phyloP scores from a whole-genome alignment of 768 basidiomycete species.

The Floccularia luteovirens region DNA sequence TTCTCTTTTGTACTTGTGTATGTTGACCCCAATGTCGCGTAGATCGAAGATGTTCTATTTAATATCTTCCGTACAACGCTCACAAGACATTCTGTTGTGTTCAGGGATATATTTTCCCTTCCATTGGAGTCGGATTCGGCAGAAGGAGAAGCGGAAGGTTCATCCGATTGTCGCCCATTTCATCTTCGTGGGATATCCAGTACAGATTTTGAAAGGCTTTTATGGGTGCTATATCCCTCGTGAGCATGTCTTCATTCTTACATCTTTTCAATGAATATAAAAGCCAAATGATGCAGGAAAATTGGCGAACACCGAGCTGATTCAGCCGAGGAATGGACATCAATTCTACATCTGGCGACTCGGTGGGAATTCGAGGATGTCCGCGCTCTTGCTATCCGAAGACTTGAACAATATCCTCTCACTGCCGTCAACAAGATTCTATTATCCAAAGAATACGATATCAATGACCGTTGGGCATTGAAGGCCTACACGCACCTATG shows the following conservation, averaged over 20 bases:
- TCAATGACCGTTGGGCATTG: not conserved
- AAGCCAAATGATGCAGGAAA: not conserved
- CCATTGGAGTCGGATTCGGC: conserved; percentile 7
- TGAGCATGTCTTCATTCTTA: conserved; percentile 9
- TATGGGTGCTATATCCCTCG: conserved; percentile 24
- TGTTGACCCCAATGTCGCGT: not conserved
- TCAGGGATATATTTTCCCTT: not conserved
- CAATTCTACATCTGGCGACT: conserved; percentile 22
- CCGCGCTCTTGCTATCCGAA: conserved; percentile 16
- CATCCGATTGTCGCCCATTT: conserved; percentile 17
- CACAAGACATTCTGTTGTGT: conserved; percentile 1
- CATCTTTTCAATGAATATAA: not conserved
- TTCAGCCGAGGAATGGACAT: conserved; percentile 17
- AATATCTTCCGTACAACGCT: not conserved
- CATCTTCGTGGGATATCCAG: conserved; percentile 14
- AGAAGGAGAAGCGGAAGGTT: conserved; percentile 9
- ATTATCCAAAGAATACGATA: conserved; percentile 1
- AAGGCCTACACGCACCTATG: not conserved
- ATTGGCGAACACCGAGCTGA: not conserved
- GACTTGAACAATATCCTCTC: not conserved
- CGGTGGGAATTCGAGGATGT: conserved; percentile 24
- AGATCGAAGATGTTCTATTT: not conserved
- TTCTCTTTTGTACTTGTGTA: not conserved
- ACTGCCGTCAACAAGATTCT: not conserved
- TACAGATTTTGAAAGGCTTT: conserved; percentile 23